Evolutionary conservation across 192 early-diverging fungal species (phyloP), one percentile per base, ranked within the genome.

Genomic region (Gonapodya sp.): DNA sequence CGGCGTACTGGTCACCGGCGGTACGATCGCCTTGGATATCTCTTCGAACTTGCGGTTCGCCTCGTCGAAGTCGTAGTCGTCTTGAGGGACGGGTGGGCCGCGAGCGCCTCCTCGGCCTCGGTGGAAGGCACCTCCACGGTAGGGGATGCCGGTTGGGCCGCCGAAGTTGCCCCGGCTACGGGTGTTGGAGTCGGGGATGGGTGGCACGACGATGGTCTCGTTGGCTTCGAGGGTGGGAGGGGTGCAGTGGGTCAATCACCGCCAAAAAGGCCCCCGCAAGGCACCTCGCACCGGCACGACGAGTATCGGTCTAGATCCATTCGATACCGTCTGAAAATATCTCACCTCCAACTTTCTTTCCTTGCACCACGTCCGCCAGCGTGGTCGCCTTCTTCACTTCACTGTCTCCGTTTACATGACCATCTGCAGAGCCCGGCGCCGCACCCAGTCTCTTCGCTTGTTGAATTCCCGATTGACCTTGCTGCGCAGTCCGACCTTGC

Each of bases 31-130:
- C 86, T 93, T 92, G 36, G 89, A 89, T 36, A 96, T 83, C 33
- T 95, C 94, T 18, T 93, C 89, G 84, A 98, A 96, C 85, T 97
- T 97, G 33, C 95, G 94, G 82, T 97, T 97, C n/a, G 95, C 89
- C 1, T 92, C 88, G 84, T 97, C 95, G 87, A 98, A 98, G 84
- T 98, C 96, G 87, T 96, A 98, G 81, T 97, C 97, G 0, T 90
- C 92, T 80, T 91, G 87, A 36, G 95, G 95, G 79, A 91, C 86
- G 85, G 82, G 34, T 85, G 85, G 73, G 81, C 30, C 75, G 14
- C 75, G 75, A 16, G 75, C 18, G 31, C 30, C 75, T 18, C 75
- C 75, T 16, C 75, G 18, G 34, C 75, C 30, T 14, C 75, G 30
- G 30, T 31, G 8, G 18, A 33, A 8, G 46, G 46, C 8, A 64